Conservation (phyloP, 345 rosid genomes). For the Microcos paniculata region DNA sequence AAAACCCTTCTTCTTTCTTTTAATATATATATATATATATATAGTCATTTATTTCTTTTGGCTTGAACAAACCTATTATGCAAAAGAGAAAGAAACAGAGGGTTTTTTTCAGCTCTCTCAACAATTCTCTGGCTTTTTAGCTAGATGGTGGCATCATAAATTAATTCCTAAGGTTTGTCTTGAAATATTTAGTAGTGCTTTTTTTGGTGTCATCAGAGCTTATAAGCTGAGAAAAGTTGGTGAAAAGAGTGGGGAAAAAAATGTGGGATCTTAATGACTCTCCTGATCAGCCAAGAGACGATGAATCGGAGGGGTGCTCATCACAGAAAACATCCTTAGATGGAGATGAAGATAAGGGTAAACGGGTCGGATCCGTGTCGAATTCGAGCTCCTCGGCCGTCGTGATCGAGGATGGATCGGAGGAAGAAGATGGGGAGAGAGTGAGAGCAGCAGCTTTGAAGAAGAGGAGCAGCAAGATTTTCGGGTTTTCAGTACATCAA, state of each 20-base stretch:
- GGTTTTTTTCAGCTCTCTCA: neutral
- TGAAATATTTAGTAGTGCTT: neutral
- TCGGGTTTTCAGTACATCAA: constrained; percentile 46
- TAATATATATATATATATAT: neutral
- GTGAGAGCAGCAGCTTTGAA: constrained; percentile 16
- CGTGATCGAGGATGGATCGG: constrained; percentile 77
- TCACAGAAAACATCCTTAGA: constrained; percentile 37
- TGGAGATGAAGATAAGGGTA: constrained; percentile 57
- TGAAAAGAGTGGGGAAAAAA: constrained; percentile 10
- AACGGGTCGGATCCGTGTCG: constrained; percentile 69
- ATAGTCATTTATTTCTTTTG: neutral
- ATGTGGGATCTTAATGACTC: constrained; percentile 87
- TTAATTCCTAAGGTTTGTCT: neutral
- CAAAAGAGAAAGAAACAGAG: neutral
- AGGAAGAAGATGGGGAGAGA: constrained; percentile 51
- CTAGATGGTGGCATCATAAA: constrained; percentile 5
- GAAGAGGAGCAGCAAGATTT: constrained; percentile 45
- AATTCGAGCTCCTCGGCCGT: constrained; percentile 87
- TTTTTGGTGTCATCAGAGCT: neutral
- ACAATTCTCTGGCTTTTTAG: constrained; percentile 6
- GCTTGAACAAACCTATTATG: neutral
- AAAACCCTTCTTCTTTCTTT: constrained; percentile 22
- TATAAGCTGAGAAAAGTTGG: neutral
- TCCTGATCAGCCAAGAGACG: constrained; percentile 47
- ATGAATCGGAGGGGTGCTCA: constrained; percentile 52